phyloP scores from a whole-genome alignment of 495 filamentous ascomycete species.

The Xylaria telfairii region DNA sequence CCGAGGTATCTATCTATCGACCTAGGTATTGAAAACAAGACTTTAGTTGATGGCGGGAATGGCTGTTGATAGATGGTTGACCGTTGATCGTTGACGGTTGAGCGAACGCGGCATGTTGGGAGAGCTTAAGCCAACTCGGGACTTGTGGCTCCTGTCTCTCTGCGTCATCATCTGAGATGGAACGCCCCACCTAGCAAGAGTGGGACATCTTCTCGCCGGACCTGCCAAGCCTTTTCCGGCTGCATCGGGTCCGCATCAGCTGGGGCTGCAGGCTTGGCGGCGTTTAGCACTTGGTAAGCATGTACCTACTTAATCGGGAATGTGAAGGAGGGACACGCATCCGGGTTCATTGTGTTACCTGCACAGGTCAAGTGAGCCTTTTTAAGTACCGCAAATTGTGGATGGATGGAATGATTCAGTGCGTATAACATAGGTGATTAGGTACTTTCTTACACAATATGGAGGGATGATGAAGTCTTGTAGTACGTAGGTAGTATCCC shows the following conservation, averaged over 20 bases:
- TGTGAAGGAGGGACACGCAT: neutral
- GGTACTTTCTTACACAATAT: neutral
- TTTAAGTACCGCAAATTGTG: too few species aligned
- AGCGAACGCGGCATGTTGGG: neutral
- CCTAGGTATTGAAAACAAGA: neutral
- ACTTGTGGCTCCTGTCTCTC: conserved; percentile 9
- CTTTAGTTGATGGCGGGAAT: conserved; percentile 3
- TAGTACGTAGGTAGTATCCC: too few species aligned
- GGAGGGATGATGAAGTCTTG: too few species aligned
- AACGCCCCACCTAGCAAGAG: neutral
- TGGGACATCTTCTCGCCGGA: conserved; percentile 8
- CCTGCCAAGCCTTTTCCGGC: conserved; percentile 25
- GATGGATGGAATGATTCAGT: neutral
- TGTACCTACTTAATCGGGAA: neutral
- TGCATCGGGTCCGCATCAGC: neutral
- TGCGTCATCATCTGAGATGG: conserved; percentile 38
- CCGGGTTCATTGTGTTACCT: neutral
- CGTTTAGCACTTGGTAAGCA: neutral
- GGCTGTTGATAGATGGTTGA: conserved; percentile 1
- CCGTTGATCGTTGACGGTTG: neutral
- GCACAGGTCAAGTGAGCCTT: neutral
- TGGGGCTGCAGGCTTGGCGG: conserved; percentile 27
- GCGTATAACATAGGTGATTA: neutral
- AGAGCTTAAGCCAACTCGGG: conserved; percentile 12
- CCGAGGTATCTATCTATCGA: neutral